Conservation (phyloP, 2,329 filamentous ascomycete genomes). For the Ampelomyces quisqualis region DNA sequence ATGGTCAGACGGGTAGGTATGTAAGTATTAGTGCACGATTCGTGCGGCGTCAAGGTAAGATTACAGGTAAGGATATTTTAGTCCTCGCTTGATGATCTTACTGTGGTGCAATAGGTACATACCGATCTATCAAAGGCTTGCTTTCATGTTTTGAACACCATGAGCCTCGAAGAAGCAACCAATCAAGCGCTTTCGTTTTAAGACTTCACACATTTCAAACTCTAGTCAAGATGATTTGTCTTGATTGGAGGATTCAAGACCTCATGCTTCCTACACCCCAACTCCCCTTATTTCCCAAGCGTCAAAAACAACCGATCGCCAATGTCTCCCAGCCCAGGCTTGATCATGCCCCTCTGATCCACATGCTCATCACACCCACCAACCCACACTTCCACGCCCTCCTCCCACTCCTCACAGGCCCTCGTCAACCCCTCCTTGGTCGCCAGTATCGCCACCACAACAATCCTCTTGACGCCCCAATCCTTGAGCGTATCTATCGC, state of each 20-base stretch:
- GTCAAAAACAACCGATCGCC: constrained; percentile 89
- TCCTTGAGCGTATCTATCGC: constrained; percentile 87
- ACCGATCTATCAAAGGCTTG: constrained; percentile 1
- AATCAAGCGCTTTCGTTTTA: no score
- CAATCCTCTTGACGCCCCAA: constrained; percentile 83
- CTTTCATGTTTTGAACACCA: no score
- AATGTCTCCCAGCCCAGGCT: constrained; percentile 85
- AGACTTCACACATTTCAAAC: no score
- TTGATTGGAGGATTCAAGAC: no score
- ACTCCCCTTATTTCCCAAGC: constrained; percentile 63
- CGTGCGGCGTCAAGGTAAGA: constrained; percentile 27
- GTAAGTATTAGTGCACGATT: constrained; percentile 21
- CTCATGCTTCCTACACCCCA: background rate
- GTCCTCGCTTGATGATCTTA: constrained; percentile 34
- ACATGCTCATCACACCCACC: constrained; percentile 75
- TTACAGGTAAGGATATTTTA: constrained; percentile 29
- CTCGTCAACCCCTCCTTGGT: constrained; percentile 68
- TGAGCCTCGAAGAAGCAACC: no score
- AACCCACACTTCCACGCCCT: constrained; percentile 76
- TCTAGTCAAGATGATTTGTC: no score
- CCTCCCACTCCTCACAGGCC: constrained; percentile 76
- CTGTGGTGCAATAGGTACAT: constrained; percentile 11
- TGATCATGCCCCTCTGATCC: constrained; percentile 82
- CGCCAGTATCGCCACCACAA: constrained; percentile 74
- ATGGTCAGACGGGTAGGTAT: constrained; percentile 28